These are phyloP conservation scores for Stromatinia cepivora DNA, from an alignment of 2,329 filamentous ascomycete genomes.

Conservation along the genomic window DNA sequence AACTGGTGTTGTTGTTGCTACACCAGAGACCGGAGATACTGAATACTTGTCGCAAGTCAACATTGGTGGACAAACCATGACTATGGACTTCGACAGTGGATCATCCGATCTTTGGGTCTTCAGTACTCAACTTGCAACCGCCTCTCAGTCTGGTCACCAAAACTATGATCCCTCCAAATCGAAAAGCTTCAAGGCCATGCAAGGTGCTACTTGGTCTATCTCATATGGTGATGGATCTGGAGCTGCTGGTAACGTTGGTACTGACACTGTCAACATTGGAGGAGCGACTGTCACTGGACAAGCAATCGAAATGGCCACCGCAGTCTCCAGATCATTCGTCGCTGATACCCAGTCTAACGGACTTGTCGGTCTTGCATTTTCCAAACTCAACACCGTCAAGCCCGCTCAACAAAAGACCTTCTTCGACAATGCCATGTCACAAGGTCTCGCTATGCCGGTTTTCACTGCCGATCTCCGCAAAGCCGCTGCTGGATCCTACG, in stretches of 20 bases:
- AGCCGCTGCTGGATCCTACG: constrained; percentile 50
- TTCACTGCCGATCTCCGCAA: constrained; percentile 58
- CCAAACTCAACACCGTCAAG: constrained; percentile 42
- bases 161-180: constrained; percentile 40
- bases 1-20: constrained; percentile 62
- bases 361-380: constrained; percentile 60
- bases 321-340: constrained; percentile 41
- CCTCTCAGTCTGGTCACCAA: constrained; percentile 38
- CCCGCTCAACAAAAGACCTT: constrained; percentile 42
- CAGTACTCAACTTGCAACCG: constrained; percentile 39
- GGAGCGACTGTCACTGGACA: constrained; percentile 40
- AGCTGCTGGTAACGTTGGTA: constrained; percentile 42
- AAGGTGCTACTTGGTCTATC: constrained; percentile 41
- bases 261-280: constrained; percentile 42
- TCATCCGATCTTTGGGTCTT: constrained; percentile 44
- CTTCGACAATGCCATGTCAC: constrained; percentile 40
- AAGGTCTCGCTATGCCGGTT: constrained; percentile 51
- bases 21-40: constrained; percentile 52
- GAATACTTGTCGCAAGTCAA: constrained; percentile 37
- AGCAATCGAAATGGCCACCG: constrained; percentile 42
- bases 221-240: constrained; percentile 45
- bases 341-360: constrained; percentile 51
- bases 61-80: constrained; percentile 41
- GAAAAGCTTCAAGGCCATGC: constrained; percentile 34
- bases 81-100: constrained; percentile 41